These are phyloP conservation scores for Eutrema heterophyllum DNA, from an alignment of 345 rosid genomes.

Conservation along the genomic window DNA sequence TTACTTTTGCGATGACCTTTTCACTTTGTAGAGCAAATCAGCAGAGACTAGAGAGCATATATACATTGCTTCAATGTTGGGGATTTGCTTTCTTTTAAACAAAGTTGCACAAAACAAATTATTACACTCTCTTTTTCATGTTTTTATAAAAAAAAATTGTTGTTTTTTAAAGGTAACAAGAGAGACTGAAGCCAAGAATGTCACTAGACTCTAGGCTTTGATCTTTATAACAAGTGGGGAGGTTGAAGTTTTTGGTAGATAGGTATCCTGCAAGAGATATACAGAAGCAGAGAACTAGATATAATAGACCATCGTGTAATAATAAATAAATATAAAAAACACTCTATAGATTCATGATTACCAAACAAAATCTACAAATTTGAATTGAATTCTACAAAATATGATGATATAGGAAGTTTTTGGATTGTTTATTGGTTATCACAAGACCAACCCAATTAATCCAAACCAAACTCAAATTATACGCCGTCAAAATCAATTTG, in stretches of 20 bases:
- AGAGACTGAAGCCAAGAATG: constrained; percentile 19
- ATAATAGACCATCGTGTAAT: background rate
- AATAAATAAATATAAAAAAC: background rate
- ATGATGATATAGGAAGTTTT: background rate
- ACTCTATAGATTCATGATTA: background rate
- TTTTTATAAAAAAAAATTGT: background rate
- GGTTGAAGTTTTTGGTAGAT: constrained; percentile 22
- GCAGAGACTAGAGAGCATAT: constrained; percentile 26
- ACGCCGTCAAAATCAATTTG: background rate
- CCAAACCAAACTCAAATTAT: background rate
- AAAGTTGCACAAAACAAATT: constrained; percentile 4
- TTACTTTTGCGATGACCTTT: no score
- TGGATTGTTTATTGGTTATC: background rate
- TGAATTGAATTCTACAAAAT: no score
- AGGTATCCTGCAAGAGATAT: constrained; percentile 14
- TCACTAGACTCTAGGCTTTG: constrained; percentile 22
- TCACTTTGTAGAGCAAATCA: constrained; percentile 10
- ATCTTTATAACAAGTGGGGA: constrained; percentile 20
- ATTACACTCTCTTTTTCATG: background rate
- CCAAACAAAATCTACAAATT: background rate
- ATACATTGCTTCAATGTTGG: constrained; percentile 51
- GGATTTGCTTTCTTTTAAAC: constrained; percentile 35
- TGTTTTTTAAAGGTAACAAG: background rate
- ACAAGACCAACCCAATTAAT: background rate
- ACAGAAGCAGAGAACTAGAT: no score